phyloP scores from a whole-genome alignment of 2,329 filamentous ascomycete genomes.

The Cercospora zeina region DNA sequence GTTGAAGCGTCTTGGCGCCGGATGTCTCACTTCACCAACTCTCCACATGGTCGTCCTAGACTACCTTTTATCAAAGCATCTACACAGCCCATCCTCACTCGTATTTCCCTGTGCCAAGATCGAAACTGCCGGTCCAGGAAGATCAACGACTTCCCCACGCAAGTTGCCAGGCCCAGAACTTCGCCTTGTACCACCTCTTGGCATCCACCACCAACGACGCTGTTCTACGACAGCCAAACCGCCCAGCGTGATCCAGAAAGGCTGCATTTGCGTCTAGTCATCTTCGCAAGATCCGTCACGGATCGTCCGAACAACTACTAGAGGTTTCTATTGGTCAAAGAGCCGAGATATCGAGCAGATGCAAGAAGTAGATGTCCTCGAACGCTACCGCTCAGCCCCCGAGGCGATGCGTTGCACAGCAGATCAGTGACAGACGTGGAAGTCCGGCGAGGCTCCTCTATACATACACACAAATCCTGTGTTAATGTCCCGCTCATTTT shows the following conservation, averaged over 20 bases:
- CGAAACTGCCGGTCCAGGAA: background rate
- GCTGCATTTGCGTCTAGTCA: background rate
- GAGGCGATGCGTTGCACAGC: background rate
- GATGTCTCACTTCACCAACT: background rate
- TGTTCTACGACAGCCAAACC: background rate
- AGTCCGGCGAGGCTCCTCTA: background rate
- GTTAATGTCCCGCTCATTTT: background rate
- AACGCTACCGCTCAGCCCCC: background rate
- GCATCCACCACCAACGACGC: background rate
- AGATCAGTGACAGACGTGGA: background rate
- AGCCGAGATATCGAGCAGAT: background rate
- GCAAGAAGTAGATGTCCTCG: background rate
- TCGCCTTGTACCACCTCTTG: background rate
- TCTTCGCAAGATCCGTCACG: background rate
- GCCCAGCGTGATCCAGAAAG: background rate
- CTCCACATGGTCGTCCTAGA: background rate
- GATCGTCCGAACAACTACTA: background rate
- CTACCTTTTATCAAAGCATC: no score
- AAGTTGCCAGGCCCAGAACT: background rate
- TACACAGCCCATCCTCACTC: background rate
- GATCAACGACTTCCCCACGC: background rate
- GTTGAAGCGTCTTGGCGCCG: constrained; percentile 1
- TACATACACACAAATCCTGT: background rate
- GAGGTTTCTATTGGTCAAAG: background rate
- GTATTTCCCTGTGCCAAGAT: background rate